Percentiles rank a stretch among this genome's conserved stretches.
phyloP scores from a whole-genome alignment of 208 protist species.

The Leishmania amazonensis region DNA sequence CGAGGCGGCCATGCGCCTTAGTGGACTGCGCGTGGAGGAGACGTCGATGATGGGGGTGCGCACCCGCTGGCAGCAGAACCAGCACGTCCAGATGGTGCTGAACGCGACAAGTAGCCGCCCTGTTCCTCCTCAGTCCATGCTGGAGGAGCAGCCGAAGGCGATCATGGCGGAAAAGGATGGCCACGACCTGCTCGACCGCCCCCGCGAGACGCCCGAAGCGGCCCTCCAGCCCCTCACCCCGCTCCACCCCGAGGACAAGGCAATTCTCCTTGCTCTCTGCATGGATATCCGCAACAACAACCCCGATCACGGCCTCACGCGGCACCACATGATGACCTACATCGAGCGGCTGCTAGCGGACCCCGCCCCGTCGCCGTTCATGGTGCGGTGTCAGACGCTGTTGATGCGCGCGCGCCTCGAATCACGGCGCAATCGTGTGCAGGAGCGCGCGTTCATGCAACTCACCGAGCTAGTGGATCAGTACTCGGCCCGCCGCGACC shows the following conservation, averaged over 20 bases:
- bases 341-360: conserved; percentile 86
- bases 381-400: conserved; percentile 75
- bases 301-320: conserved; percentile 87
- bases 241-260: conserved; percentile 85
- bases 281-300: conserved; percentile 88
- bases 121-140: conserved; percentile 30
- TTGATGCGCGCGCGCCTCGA: conserved; percentile 85
- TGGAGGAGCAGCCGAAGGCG: conserved; percentile 45
- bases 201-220: conserved; percentile 59
- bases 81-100: conserved; percentile 85
- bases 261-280: conserved; percentile 86
- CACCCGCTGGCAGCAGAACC: conserved; percentile 91
- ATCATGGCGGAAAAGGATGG: conserved; percentile 82
- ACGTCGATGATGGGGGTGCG: conserved; percentile 85
- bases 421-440: conserved; percentile 65
- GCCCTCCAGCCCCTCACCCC: conserved; percentile 37
- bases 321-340: conserved; percentile 90
- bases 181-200: conserved; percentile 83
- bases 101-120: conserved; percentile 55
- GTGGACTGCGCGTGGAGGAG: conserved; percentile 76
- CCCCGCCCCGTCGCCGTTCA: conserved; percentile 67
- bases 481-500: conserved; percentile 56
- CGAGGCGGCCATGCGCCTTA: conserved; percentile 56
- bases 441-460: conserved; percentile 90
- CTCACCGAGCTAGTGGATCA: conserved; percentile 90